Conservation (phyloP, 2,329 filamentous ascomycete genomes). For the Alternaria metachromatica region DNA sequence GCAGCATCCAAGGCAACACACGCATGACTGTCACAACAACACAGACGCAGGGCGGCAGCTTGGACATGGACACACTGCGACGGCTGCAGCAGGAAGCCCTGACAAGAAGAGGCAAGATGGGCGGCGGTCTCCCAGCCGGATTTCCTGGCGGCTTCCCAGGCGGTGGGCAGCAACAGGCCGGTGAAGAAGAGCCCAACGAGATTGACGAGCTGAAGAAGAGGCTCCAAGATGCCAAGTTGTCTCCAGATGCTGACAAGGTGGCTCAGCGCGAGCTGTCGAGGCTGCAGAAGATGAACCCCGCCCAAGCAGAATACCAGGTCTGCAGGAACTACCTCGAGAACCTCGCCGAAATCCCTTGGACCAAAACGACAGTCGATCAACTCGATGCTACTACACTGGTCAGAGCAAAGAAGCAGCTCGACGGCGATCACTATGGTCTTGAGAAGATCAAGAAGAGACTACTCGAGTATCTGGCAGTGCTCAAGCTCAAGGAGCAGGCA, state of each 20-base stretch:
- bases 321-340: constrained; percentile 94
- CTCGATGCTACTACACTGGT: constrained; percentile 80
- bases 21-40: constrained; percentile 81
- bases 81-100: constrained; percentile 53
- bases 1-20: constrained; percentile 83
- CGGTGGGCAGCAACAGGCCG: constrained; percentile 53
- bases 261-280: constrained; percentile 87
- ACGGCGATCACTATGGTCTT: constrained; percentile 94
- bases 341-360: constrained; percentile 92
- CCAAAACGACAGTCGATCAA: constrained; percentile 80
- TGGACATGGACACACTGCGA: constrained; percentile 54
- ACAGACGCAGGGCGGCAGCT: constrained; percentile 55
- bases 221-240: constrained; percentile 79
- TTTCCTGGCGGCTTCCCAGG: constrained; percentile 54
- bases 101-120: constrained; percentile 42
- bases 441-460: constrained; percentile 97
- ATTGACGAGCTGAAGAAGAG: constrained; percentile 90
- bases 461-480: constrained; percentile 93
- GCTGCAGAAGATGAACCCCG: constrained; percentile 92
- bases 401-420: constrained; percentile 84
- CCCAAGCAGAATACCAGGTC: constrained; percentile 95
- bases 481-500: constrained; percentile 90
- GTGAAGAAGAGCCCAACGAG: constrained; percentile 84
- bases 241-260: constrained; percentile 85
- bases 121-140: constrained; percentile 42